phyloP scores from a whole-genome alignment of 2,329 filamentous ascomycete genomes.

The Cryphonectria parasitica region DNA sequence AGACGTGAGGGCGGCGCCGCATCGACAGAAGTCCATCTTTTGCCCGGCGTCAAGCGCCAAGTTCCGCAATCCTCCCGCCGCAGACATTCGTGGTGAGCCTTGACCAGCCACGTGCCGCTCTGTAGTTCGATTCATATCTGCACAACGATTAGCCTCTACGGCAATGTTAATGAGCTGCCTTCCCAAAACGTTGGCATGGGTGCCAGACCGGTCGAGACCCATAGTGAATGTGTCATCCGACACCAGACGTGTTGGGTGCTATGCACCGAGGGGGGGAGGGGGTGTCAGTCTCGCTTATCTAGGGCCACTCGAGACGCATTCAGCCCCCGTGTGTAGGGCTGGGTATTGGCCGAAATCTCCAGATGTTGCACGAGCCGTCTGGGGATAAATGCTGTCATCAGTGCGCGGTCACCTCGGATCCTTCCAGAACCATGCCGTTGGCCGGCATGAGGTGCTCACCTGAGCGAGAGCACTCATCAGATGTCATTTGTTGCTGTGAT shows the following conservation, averaged over 20 bases:
- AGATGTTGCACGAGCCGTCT: neutral
- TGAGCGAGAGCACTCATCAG: neutral
- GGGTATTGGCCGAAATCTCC: neutral
- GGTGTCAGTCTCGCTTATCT: constrained; percentile 9
- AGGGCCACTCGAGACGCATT: neutral
- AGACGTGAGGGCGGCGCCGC: neutral
- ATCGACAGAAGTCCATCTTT: neutral
- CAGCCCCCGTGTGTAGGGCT: constrained; percentile 14
- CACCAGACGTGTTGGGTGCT: constrained; percentile 6
- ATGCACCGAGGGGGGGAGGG: neutral
- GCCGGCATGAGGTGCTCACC: neutral
- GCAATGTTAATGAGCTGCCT: constrained; percentile 4
- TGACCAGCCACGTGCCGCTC: constrained; percentile 6
- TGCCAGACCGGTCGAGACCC: constrained; percentile 8
- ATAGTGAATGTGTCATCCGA: neutral
- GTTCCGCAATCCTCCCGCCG: neutral
- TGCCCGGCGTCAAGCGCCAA: neutral
- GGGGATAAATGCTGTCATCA: neutral
- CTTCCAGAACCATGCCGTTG: neutral
- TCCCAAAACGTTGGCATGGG: constrained; percentile 8
- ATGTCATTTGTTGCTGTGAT: neutral
- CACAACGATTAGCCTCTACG: neutral
- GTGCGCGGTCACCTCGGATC: neutral
- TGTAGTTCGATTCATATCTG: neutral
- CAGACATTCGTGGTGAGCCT: neutral